These are phyloP conservation scores for Talaromyces sp. DNA, from an alignment of 2,329 filamentous ascomycete genomes.

Conservation along the genomic window DNA sequence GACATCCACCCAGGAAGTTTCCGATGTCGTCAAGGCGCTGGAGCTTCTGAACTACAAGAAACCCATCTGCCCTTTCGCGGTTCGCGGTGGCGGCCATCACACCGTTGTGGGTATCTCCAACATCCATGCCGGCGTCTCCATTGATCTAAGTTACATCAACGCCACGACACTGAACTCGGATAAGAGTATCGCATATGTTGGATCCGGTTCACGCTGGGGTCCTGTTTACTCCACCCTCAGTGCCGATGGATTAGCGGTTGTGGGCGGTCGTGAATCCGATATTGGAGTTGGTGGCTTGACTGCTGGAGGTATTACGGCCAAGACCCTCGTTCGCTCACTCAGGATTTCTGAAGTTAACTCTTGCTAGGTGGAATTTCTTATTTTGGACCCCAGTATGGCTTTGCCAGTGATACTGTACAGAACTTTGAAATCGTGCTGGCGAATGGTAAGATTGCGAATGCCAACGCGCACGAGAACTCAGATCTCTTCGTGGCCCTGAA, in stretches of 20 bases:
- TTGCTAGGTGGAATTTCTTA: conserved; percentile 6
- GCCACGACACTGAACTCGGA: background rate
- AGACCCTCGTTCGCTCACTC: background rate
- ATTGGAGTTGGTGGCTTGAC: background rate
- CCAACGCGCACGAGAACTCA: background rate
- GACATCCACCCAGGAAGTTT: background rate
- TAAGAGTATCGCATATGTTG: background rate
- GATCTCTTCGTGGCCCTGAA: background rate
- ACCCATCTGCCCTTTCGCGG: conserved; percentile 17
- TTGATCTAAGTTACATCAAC: conserved; percentile 26
- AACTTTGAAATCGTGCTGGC: conserved; percentile 6
- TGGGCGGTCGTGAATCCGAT: background rate
- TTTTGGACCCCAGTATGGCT: conserved; percentile 1
- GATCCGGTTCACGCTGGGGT: conserved; percentile 1
- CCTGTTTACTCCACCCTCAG: conserved; percentile 1
- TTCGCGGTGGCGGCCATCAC: conserved; percentile 42
- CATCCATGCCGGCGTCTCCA: conserved; percentile 37
- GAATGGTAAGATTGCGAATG: background rate
- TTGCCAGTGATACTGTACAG: background rate
- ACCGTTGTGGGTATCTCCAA: conserved; percentile 35
- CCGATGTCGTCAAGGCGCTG: background rate
- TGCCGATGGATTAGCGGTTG: background rate
- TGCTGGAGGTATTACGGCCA: background rate
- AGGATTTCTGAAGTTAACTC: background rate
- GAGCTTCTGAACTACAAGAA: background rate